Conservation (phyloP, 306 rosid genomes). For the Corylus heterophylla region DNA sequence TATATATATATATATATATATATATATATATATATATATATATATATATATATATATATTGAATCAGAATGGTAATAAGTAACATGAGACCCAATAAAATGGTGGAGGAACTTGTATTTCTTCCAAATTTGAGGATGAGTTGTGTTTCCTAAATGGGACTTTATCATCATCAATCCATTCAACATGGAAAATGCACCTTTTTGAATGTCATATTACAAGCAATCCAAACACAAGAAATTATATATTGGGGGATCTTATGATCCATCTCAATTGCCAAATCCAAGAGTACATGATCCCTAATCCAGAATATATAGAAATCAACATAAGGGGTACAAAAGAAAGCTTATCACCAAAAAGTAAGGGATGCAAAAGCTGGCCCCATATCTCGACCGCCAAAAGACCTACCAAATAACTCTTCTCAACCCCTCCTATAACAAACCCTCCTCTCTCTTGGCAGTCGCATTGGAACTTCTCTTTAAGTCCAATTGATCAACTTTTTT, state of each 20-base stretch:
- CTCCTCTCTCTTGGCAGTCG: slow-evolving; percentile 31
- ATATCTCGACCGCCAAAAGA: slow-evolving; percentile 66
- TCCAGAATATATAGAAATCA: slow-evolving; percentile 70
- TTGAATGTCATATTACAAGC: background rate
- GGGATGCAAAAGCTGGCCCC: slow-evolving; percentile 87
- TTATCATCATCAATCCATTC: background rate
- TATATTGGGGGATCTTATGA: slow-evolving; percentile 35
- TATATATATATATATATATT: too few relatives aligned
- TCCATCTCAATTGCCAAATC: slow-evolving; percentile 75
- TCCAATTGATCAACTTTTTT: slow-evolving; percentile 28
- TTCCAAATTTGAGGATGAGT: too few relatives aligned
- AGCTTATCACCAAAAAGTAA: slow-evolving; percentile 61
- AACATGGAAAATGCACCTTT: background rate
- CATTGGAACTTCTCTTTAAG: slow-evolving; percentile 19
- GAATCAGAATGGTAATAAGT: too few relatives aligned
- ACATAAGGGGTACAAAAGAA: slow-evolving; percentile 79
- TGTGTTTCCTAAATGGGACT: too few relatives aligned
- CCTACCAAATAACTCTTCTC: slow-evolving; percentile 60
- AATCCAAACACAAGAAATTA: background rate
- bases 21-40: too few relatives aligned
- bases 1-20: too few relatives aligned
- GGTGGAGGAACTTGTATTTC: too few relatives aligned
- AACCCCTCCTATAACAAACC: slow-evolving; percentile 48
- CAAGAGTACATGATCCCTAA: slow-evolving; percentile 79
- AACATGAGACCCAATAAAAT: too few relatives aligned